A percentile compares a stretch with the other conserved stretches of the same genome.
Conservation (phyloP, 2,329 filamentous ascomycete genomes). For the Pestalotiopsis sp. region DNA sequence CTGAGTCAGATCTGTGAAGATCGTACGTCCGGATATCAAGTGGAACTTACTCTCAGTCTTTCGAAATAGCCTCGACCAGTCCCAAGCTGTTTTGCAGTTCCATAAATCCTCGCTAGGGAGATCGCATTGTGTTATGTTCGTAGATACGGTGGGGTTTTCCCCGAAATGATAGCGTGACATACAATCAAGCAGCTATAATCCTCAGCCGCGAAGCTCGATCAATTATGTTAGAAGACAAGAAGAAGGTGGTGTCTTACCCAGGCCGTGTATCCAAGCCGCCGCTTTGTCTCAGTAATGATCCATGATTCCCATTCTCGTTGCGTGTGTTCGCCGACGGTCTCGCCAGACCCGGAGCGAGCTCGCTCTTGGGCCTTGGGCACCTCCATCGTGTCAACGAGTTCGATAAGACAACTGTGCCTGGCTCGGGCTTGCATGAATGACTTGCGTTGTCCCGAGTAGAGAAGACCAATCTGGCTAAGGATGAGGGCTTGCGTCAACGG, state of each 20-base stretch:
- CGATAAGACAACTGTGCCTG: not conserved
- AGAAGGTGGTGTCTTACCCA: not conserved
- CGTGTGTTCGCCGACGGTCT: not conserved
- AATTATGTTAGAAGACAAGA: not conserved
- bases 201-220: not conserved
- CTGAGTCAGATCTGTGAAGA: not conserved
- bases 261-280: not conserved
- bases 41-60: not conserved
- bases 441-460: not conserved
- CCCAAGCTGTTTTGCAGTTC: not conserved
- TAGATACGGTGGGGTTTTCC: not conserved
- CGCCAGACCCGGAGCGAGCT: not conserved
- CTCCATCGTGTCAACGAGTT: not conserved
- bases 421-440: not conserved
- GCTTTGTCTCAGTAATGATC: not conserved
- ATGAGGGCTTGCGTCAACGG: constrained; percentile 1
- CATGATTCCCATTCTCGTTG: not conserved
- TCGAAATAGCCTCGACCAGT: not conserved
- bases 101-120: not conserved
- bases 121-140: not conserved
- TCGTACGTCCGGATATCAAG: not conserved
- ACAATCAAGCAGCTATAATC: not conserved
- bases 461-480: not conserved
- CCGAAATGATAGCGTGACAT: constrained; percentile 8
- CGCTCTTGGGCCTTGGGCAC: not conserved